Conservation (phyloP, 139 green algal species). For the Chlamydomonas sphaeroides region DNA sequence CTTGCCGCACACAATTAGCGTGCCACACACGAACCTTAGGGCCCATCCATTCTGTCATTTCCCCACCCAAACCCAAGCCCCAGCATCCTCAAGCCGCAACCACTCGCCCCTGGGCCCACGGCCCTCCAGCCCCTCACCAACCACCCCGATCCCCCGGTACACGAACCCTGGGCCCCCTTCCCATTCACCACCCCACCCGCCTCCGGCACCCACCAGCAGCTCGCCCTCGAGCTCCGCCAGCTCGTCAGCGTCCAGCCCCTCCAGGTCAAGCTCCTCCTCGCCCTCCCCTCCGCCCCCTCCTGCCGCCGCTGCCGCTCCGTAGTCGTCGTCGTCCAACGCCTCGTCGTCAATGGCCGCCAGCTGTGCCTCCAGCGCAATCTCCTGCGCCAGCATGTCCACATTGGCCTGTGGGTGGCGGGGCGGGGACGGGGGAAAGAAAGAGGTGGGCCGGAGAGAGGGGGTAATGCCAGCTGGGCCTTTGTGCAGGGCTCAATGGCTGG, state of each 20-base stretch:
- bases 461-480: no score
- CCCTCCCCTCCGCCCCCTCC: background rate
- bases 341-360: conserved; percentile 23
- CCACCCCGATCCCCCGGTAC: background rate
- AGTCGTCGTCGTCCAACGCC: background rate
- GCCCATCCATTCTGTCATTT: no score
- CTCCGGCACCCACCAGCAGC: conserved; percentile 17
- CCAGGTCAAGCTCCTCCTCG: background rate
- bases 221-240: conserved; percentile 29
- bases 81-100: no score
- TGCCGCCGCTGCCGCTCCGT: background rate
- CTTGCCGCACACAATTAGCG: no score
- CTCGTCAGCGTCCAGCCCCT: conserved; percentile 10
- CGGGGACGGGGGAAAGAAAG: no score
- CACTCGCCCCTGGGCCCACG: no score
- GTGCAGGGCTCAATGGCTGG: no score
- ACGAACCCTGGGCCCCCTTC: background rate
- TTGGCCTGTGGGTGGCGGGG: background rate
- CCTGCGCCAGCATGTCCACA: conserved; percentile 13
- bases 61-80: no score
- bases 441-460: no score
- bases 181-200: background rate
- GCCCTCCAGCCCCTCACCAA: no score
- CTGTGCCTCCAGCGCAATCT: conserved; percentile 13
- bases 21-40: no score